phyloP scores from a whole-genome alignment of 129 eudicot genomes.

The Ambrosia trifida region DNA sequence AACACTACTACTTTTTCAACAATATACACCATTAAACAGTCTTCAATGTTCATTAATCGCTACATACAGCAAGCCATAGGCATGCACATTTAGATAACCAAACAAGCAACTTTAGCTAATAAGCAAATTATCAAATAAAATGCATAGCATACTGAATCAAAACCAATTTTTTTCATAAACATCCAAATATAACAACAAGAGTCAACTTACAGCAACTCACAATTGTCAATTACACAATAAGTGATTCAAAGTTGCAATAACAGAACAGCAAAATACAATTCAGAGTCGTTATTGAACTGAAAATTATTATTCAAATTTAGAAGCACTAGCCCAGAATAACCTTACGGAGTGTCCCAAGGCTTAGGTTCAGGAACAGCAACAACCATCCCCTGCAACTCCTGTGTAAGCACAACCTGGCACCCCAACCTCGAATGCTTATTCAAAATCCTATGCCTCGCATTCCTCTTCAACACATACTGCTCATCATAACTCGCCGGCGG shows the following conservation, averaged over 20 bases:
- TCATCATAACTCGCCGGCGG: conserved; percentile 77
- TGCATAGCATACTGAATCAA: conserved; percentile 1
- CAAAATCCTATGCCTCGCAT: conserved; percentile 64
- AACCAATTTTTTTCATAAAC: not conserved
- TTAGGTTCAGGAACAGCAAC: conserved; percentile 94
- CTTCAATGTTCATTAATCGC: not conserved
- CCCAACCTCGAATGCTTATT: conserved; percentile 90
- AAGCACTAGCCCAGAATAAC: not conserved
- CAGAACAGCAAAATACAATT: conserved; percentile 36
- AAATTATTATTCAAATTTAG: conserved; percentile 1
- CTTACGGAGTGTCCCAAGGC: conserved; percentile 94
- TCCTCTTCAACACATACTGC: conserved; percentile 81
- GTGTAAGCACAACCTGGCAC: conserved; percentile 80
- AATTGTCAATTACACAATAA: conserved; percentile 7
- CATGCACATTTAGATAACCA: not conserved
- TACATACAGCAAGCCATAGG: not conserved
- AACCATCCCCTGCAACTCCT: conserved; percentile 92
- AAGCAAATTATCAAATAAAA: not conserved
- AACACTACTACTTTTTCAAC: not conserved
- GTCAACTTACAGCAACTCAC: not conserved
- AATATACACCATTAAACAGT: not conserved
- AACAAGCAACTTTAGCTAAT: not conserved
- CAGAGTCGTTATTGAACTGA: conserved; percentile 53
- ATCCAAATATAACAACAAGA: not conserved
- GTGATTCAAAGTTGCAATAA: conserved; percentile 15